Percentiles rank a stretch among this genome's conserved stretches.
These are phyloP conservation scores for Magnusiomyces fungicola DNA, from an alignment of 1,139 yeast species.

Conservation along the genomic window DNA sequence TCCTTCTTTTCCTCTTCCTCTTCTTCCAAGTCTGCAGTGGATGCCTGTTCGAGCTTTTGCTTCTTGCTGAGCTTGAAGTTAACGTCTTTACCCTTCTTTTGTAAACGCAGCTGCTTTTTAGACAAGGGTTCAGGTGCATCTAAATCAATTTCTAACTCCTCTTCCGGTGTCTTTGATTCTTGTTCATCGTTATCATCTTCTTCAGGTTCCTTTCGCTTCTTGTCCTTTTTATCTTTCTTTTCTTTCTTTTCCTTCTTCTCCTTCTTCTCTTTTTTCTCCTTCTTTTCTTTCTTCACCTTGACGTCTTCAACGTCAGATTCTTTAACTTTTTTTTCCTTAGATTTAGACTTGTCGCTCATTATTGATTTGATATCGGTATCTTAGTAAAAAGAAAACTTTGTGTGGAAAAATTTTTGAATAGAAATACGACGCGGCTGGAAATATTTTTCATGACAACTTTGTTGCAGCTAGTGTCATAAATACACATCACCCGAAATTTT, in stretches of 20 bases:
- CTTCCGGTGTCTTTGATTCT: slow-evolving; percentile 15
- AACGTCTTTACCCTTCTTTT: slow-evolving; percentile 49
- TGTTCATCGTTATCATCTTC: slow-evolving; percentile 8
- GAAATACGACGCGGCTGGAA: no score
- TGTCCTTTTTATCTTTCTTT: slow-evolving; percentile 6
- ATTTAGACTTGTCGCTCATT: no score
- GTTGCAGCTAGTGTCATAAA: no score
- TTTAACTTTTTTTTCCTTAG: no score
- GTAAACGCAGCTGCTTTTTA: slow-evolving; percentile 80
- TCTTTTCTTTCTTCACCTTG: slow-evolving; percentile 7
- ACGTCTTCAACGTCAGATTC: no score
- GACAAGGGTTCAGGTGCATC: slow-evolving; percentile 75
- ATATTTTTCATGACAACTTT: no score
- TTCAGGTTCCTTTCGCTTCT: slow-evolving; percentile 6
- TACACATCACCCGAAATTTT: no score
- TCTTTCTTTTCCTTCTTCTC: slow-evolving; percentile 5
- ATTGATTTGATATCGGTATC: no score
- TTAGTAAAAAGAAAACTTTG: not conserved
- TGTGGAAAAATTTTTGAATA: no score
- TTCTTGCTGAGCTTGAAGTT: slow-evolving; percentile 17
- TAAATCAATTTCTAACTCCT: slow-evolving; percentile 75
- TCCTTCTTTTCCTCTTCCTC: slow-evolving; percentile 13
- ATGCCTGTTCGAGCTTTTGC: slow-evolving; percentile 13
- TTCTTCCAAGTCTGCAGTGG: slow-evolving; percentile 16
- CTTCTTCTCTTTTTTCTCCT: slow-evolving; percentile 5